Base-by-base conservation (phyloP, 2,329 filamentous ascomycete genomes). In the Microsporum audouinii region DNA sequence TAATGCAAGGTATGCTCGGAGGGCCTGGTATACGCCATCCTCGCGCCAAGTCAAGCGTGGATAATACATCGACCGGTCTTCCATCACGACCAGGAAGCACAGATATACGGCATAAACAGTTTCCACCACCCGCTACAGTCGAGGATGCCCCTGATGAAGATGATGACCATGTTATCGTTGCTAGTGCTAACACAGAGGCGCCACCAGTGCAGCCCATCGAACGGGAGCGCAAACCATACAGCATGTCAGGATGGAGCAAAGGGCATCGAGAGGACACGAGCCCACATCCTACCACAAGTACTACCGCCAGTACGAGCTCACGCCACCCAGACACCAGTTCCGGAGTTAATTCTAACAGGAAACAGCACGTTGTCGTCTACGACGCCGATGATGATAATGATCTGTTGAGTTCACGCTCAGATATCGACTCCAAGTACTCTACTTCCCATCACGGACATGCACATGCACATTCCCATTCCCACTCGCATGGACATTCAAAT, bases 141-240 rank as follows among this genome's bases (percentile, higher is more conserved):
- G 74, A 79, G 60, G 71, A 75, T 29, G 72, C 75, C 29, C 71
- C 77, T 41, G 72, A 73, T 17, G 73, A 78, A 33, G 64, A 70
- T 12, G 64, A 71, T n/a, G 75, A 78, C 53, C 67, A 53, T n/a
- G 27, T 53, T 10, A 29, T 33, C 2, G 14, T 33, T 53, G 23
- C 49, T n/a, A 53, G 49, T 5, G 49, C 49, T 4, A 27, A 53
- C n/a, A 14, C 27, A 34, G 49, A 34, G 7, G 49, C 14, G 39
- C 33, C 33, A 27, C n/a, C 23, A 39, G 23, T 33, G 14, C 55
- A 79, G 0, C 82, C 82, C 1, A 81, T 87, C 55, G 85, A 88
- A 68, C 81, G 85, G 4, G 82, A 87, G 66, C 77, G 85, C 41
- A 83, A 87, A 63, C 85, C 85, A 0, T 88, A 88, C 67, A 81